Evolutionary conservation across 768 basidiomycete species (phyloP).

Genomic region (Macrolepiota albuminosa): DNA sequence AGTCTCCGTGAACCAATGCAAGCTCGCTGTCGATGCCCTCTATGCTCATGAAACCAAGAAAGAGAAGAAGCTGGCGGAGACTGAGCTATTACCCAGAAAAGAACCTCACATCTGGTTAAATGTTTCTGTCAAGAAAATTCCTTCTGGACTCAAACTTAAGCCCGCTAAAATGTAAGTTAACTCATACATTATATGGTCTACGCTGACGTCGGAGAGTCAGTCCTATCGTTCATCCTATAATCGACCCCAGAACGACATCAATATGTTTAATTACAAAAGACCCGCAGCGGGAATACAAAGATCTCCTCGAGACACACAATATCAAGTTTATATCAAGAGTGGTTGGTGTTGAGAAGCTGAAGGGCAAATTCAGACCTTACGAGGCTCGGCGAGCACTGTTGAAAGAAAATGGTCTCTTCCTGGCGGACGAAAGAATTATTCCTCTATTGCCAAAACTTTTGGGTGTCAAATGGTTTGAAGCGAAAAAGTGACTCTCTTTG

Average conservation of each 20-base stretch:
- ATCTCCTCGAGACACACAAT: conserved; percentile 69
- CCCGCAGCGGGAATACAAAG: conserved; percentile 95
- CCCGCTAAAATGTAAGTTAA: conserved; percentile 75
- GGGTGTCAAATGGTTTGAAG: conserved; percentile 88
- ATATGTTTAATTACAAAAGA: conserved; percentile 95
- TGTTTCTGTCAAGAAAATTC: conserved; percentile 80
- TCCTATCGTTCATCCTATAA: conserved; percentile 73
- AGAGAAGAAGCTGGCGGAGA: conserved; percentile 61
- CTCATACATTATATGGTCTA: not conserved
- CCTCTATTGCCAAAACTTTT: conserved; percentile 84
- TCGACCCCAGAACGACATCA: conserved; percentile 75
- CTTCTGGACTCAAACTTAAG: conserved; percentile 69
- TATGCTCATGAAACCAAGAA: conserved; percentile 63
- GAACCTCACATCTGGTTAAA: conserved; percentile 90
- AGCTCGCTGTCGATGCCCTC: conserved; percentile 76
- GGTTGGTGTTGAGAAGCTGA: conserved; percentile 86
- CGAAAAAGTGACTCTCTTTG: conserved; percentile 76
- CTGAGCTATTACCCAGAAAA: conserved; percentile 68
- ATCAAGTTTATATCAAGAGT: conserved; percentile 91
- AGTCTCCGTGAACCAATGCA: conserved; percentile 69
- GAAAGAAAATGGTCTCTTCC: conserved; percentile 87
- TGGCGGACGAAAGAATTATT: conserved; percentile 88
- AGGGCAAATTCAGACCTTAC: conserved; percentile 87
- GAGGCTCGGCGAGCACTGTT: conserved; percentile 80
- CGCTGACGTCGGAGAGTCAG: conserved; percentile 29